These are phyloP conservation scores for Fusarium pseudonygamai DNA, from an alignment of 2,329 filamentous ascomycete species.

Conservation along the genomic window DNA sequence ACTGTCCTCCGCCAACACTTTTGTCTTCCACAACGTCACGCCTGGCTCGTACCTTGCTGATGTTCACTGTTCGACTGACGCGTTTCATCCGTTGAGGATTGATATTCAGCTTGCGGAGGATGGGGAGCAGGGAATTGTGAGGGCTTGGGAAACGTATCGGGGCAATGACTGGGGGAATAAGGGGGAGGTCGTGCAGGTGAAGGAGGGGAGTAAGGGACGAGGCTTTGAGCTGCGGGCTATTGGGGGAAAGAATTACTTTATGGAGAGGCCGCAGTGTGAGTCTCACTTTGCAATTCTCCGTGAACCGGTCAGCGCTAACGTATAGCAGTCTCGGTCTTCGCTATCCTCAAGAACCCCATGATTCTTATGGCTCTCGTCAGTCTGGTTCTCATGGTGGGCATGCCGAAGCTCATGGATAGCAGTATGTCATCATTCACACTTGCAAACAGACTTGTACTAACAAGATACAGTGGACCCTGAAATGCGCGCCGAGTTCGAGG, in stretches of 20 bases:
- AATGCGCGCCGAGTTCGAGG: slow-evolving; percentile 90
- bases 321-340: slow-evolving; percentile 75
- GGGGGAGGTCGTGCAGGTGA: slow-evolving; percentile 67
- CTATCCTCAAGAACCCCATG: slow-evolving; percentile 93
- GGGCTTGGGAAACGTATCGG: slow-evolving; percentile 84
- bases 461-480: slow-evolving; percentile 86
- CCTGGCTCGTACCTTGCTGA: slow-evolving; percentile 83
- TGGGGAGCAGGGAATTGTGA: slow-evolving; percentile 55
- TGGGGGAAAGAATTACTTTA: slow-evolving; percentile 77
- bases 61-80: slow-evolving; percentile 77
- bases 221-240: slow-evolving; percentile 70
- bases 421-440: slow-evolving; percentile 67
- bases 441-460: neutral
- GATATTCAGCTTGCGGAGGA: slow-evolving; percentile 63
- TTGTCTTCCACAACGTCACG: slow-evolving; percentile 78
- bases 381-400: slow-evolving; percentile 84
- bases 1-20: slow-evolving; percentile 73
- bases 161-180: slow-evolving; percentile 92
- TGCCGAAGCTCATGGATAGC: slow-evolving; percentile 96
- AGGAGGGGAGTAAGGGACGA: slow-evolving; percentile 48
- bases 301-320: slow-evolving; percentile 2
- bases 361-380: slow-evolving; percentile 89
- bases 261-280: slow-evolving; percentile 80
- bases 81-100: slow-evolving; percentile 82
- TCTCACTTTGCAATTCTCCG: slow-evolving; percentile 35